phyloP scores from a whole-genome alignment of 306 rosid genomes.

The Quercus agrifolia region DNA sequence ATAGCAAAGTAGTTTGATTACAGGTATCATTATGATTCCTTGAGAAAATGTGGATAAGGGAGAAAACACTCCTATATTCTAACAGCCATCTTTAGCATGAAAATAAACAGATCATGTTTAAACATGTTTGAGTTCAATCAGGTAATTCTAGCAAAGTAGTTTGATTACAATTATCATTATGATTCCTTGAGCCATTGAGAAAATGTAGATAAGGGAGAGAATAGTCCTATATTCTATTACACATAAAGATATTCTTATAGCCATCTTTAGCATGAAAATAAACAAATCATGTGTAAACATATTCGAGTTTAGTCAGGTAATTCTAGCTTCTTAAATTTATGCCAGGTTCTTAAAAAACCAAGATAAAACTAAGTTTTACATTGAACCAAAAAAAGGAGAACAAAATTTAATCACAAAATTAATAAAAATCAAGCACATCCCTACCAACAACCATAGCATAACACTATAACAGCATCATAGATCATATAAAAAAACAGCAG shows the following conservation, averaged over 20 bases:
- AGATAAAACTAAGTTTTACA: too few relatives aligned
- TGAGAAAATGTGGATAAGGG: background rate
- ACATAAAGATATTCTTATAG: background rate
- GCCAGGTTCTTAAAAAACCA: too few relatives aligned
- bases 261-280: background rate
- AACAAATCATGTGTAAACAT: background rate
- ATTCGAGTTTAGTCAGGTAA: background rate
- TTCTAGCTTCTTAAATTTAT: background rate
- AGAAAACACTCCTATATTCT: background rate
- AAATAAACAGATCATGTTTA: background rate
- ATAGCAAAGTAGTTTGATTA: background rate
- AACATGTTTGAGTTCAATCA: background rate
- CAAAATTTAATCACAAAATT: too few relatives aligned
- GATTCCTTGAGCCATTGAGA: background rate
- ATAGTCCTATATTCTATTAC: background rate
- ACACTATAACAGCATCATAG: background rate
- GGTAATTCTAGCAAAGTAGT: background rate
- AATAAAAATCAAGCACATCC: too few relatives aligned
- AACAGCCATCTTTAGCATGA: background rate
- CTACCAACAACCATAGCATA: background rate
- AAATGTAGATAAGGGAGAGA: background rate
- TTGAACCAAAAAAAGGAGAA: too few relatives aligned
- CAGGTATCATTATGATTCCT: too few relatives aligned
- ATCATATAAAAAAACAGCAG: background rate
- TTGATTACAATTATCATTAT: too few relatives aligned